Evolutionary conservation across 2,329 filamentous ascomycete species (phyloP).

Genomic region (Ustilaginoidea virens): DNA sequence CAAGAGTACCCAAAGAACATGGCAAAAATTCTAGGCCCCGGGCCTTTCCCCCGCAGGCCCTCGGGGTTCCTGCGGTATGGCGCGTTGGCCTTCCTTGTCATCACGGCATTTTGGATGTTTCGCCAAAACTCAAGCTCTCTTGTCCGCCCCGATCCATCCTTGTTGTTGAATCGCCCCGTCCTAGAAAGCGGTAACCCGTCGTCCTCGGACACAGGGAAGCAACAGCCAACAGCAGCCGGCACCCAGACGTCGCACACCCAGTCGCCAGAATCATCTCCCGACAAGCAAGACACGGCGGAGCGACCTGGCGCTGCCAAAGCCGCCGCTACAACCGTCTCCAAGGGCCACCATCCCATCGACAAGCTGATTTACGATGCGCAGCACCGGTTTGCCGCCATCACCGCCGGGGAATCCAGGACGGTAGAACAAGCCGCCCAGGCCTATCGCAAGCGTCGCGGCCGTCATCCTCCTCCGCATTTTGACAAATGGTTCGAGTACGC

Average conservation of each 20-base stretch:
- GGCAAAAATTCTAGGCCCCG: constrained; percentile 5
- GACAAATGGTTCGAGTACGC: constrained; percentile 45
- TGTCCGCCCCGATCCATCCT: constrained; percentile 1
- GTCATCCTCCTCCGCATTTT: constrained; percentile 49
- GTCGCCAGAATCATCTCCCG: background rate
- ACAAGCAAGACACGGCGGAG: constrained; percentile 1
- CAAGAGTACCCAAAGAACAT: too few relatives aligned
- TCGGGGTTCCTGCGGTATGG: constrained; percentile 27
- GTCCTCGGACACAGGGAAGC: background rate
- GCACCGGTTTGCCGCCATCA: constrained; percentile 21
- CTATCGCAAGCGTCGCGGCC: constrained; percentile 41
- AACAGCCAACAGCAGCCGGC: background rate
- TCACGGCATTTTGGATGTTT: constrained; percentile 16
- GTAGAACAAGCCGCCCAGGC: constrained; percentile 38
- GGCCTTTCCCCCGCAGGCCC: constrained; percentile 9
- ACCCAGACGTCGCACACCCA: background rate
- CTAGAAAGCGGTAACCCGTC: background rate
- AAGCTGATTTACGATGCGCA: constrained; percentile 31
- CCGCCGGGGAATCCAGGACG: constrained; percentile 30
- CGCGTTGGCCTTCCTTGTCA: constrained; percentile 20
- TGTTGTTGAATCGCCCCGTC: background rate
- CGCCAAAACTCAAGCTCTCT: constrained; percentile 7
- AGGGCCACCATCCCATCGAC: constrained; percentile 33
- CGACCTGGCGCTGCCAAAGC: constrained; percentile 2
- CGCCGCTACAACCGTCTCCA: background rate